Conservation (phyloP, 495 filamentous ascomycete species). For the Penicillium diatomitis region DNA sequence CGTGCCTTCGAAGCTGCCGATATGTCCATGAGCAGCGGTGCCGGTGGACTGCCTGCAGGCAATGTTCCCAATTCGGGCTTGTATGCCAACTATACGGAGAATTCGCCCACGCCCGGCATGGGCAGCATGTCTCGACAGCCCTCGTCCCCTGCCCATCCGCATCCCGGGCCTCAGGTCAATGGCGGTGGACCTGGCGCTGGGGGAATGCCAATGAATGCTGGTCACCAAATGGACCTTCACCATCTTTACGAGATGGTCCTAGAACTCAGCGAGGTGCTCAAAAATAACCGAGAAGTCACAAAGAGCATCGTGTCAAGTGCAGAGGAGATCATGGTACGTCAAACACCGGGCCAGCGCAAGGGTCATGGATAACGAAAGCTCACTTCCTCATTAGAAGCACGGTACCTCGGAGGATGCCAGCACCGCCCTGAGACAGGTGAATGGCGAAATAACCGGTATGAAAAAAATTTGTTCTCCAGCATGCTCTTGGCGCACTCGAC, state of each 20-base stretch:
- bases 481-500: neutral
- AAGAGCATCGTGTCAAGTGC: constrained; percentile 64
- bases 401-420: constrained; percentile 35
- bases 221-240: constrained; percentile 81
- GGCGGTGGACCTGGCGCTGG: constrained; percentile 17
- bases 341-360: neutral
- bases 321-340: constrained; percentile 48
- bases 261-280: constrained; percentile 65
- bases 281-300: constrained; percentile 68
- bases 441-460: constrained; percentile 39
- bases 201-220: constrained; percentile 62
- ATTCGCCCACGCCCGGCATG: constrained; percentile 23
- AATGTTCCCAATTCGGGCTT: constrained; percentile 22
- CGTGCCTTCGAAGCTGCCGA: constrained; percentile 26
- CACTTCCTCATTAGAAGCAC: constrained; percentile 25
- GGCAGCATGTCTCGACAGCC: constrained; percentile 29
- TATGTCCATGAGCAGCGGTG: constrained; percentile 29
- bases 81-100: constrained; percentile 28
- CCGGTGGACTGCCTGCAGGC: constrained; percentile 21
- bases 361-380: constrained; percentile 4
- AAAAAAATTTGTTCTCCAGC: neutral
- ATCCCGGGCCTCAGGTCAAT: constrained; percentile 40
- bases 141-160: constrained; percentile 25
- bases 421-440: constrained; percentile 37
- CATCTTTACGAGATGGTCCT: constrained; percentile 77